phyloP scores from a whole-genome alignment of 2,329 filamentous ascomycete genomes.

The Cephalotrichum gorgonifer region DNA sequence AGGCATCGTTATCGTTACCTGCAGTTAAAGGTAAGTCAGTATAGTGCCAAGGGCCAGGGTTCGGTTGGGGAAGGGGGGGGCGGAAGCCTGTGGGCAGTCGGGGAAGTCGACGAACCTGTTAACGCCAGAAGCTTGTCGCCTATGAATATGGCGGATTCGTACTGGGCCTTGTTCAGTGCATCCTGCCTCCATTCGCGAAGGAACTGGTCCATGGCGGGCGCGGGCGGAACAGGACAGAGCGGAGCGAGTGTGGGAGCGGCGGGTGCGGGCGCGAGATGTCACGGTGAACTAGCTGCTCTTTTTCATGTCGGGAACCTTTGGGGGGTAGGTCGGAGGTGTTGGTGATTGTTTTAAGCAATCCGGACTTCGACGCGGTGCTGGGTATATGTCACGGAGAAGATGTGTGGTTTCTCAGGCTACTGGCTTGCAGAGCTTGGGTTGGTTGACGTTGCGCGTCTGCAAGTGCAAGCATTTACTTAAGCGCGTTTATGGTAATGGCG shows the following conservation, averaged over 20 bases:
- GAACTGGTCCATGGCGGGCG: constrained; percentile 74
- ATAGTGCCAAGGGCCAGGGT: too few relatives aligned
- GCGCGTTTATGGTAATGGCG: neutral
- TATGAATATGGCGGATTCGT: constrained; percentile 93
- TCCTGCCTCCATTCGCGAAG: constrained; percentile 92
- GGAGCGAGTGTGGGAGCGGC: neutral
- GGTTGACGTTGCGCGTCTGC: neutral
- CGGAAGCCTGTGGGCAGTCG: neutral
- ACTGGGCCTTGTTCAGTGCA: constrained; percentile 89
- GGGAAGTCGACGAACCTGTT: constrained; percentile 64
- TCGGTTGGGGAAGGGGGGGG: neutral
- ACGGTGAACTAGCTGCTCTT: too few relatives aligned
- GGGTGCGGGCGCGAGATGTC: neutral
- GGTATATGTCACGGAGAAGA: too few relatives aligned
- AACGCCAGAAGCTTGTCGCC: constrained; percentile 93
- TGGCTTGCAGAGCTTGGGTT: neutral
- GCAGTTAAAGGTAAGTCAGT: too few relatives aligned
- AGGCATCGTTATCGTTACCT: constrained; percentile 92
- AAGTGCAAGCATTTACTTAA: neutral
- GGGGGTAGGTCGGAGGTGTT: too few relatives aligned
- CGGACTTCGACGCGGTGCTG: too few relatives aligned
- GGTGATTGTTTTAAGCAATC: too few relatives aligned
- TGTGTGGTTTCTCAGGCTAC: neutral
- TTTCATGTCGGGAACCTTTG: too few relatives aligned
- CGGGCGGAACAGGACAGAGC: neutral